Base-by-base conservation (phyloP, 352 stramenopile species). In the Phytophthora ramorum region DNA sequence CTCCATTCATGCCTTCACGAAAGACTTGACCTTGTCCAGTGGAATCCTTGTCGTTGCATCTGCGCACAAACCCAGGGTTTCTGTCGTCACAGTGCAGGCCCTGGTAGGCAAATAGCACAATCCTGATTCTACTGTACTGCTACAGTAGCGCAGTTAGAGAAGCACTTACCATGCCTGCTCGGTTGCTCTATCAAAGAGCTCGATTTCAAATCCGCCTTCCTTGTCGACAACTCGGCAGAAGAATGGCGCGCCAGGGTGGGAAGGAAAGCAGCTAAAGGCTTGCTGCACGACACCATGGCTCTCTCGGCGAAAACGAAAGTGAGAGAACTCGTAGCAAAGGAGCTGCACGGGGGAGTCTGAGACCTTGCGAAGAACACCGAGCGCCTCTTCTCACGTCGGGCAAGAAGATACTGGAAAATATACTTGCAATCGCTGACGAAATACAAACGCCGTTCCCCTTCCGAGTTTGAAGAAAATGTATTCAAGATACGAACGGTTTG, bases 141-240 rank as follows among this genome's bases (percentile, higher is more conserved):
- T 5, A 22, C 16, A 3, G 7, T 9, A 43, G 9, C 9, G 34
- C 20, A 2, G 16, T 19, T 17, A 20, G 37, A 43, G 37, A 20
- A 20, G 20, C 19, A 46, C 57, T 24, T 24, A 56, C 60, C 60
- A 68, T 1, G 17, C 52, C 22, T 55, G 17, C 24, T 58, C 24
- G 1, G 45, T 28, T n/a, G 20, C 19, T 48, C 12, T 34, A 32
- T 63, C 14, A 16, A 58, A 53, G 3, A 69, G 12, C 9, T 69
- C 37, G n/a, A 69, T 54, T 22, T 63, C 34, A 24, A 68, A 57
- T 7, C 45, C 52, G 19, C 22, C 40, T 8, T 50, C 44, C 30
- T 49, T 54, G 32, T 32, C 45, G 4, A 57, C 34, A 50, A 68
- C 26, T 13, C 34, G 44, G 4, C 43, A 56, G 24, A 52, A 68